Conservation (phyloP, 345 rosid species). For the Euphorbia tirucalli region DNA sequence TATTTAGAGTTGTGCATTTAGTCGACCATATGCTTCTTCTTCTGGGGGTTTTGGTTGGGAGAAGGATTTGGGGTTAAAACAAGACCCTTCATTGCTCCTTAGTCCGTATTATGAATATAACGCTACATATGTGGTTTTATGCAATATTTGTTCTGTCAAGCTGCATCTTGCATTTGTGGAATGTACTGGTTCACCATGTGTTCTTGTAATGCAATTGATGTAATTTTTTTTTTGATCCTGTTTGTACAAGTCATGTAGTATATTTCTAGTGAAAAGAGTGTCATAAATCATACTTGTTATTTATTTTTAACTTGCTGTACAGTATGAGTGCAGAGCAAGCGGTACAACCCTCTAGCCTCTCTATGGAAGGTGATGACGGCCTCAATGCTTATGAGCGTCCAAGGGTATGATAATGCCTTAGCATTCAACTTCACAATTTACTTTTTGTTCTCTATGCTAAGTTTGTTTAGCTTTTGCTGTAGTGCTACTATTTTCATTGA, state of each 20-base stretch:
- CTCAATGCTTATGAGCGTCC: constrained; percentile 52
- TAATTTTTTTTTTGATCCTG: neutral
- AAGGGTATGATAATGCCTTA: constrained; percentile 43
- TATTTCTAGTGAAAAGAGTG: neutral
- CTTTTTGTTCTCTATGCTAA: neutral
- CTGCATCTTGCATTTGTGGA: neutral
- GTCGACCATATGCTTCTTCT: neutral
- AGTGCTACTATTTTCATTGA: neutral
- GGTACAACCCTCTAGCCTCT: constrained; percentile 73
- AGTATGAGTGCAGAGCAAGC: constrained; percentile 96
- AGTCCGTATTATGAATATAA: neutral
- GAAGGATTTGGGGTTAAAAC: neutral
- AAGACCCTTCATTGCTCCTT: neutral
- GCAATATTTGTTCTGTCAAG: neutral
- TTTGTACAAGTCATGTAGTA: neutral
- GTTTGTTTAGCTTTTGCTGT: neutral
- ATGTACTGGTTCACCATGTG: neutral
- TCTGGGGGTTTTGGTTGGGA: too few relatives aligned
- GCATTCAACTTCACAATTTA: constrained; percentile 4
- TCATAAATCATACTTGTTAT: constrained; percentile 7
- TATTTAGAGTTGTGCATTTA: neutral
- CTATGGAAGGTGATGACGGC: constrained; percentile 80
- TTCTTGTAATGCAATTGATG: neutral
- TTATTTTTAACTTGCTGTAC: constrained; percentile 33
- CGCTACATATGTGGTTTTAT: neutral